These are phyloP conservation scores for Jatropha podagrica DNA, from an alignment of 441 rosid species.

Conservation along the genomic window DNA sequence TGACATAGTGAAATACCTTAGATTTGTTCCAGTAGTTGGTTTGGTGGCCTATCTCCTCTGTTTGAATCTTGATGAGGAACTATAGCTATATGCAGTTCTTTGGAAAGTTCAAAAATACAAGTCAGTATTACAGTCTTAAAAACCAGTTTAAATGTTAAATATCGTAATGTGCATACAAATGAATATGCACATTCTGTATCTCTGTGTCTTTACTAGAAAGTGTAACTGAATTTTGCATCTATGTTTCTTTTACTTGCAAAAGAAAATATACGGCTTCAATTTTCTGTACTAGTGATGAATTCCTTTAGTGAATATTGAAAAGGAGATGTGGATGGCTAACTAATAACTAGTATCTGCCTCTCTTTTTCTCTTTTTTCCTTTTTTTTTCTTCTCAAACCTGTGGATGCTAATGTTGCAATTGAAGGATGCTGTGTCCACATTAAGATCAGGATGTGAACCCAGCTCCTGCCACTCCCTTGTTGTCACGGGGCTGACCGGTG, in stretches of 20 bases:
- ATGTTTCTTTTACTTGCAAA: background rate
- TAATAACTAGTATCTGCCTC: no score
- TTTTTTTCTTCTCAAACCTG: no score
- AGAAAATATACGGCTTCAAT: background rate
- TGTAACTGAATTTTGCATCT: background rate
- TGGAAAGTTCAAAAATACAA: no score
- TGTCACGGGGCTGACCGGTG: no score
- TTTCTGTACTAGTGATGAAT: background rate
- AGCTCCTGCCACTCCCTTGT: no score
- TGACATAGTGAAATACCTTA: conserved; percentile 55
- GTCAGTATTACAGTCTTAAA: background rate
- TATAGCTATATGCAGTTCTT: conserved; percentile 15
- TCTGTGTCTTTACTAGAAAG: background rate
- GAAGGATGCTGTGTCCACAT: no score
- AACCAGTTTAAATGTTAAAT: background rate
- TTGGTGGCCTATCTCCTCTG: conserved; percentile 62
- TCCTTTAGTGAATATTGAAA: background rate
- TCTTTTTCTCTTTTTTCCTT: no score
- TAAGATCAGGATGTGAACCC: no score
- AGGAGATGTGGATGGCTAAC: no score
- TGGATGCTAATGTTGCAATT: no score
- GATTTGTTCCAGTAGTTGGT: conserved; percentile 82
- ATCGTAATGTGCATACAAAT: background rate
- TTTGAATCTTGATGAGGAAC: conserved; percentile 52
- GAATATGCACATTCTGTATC: background rate